Conservation (phyloP, 257 asterid genomes). For the Lithospermum erythrorhizon region DNA sequence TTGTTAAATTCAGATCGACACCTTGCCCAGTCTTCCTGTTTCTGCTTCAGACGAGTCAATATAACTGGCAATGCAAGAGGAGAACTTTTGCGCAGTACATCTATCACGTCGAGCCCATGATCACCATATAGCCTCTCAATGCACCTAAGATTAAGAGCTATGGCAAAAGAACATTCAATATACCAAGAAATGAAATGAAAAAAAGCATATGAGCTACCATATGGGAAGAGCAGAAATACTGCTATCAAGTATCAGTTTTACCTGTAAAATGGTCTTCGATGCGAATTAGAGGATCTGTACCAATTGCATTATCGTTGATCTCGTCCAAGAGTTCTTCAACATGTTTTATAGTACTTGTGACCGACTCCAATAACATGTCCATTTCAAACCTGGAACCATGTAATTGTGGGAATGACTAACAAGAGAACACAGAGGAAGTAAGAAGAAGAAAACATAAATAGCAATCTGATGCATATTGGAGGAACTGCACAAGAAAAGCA, state of each 20-base stretch:
- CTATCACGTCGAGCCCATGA: conserved; percentile 96
- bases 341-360: conserved; percentile 53
- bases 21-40: conserved; percentile 92
- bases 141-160: conserved; percentile 85
- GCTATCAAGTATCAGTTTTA: conserved; percentile 9
- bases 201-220: neutral
- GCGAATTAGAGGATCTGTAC: conserved; percentile 23
- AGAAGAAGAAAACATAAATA: too few species aligned
- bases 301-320: conserved; percentile 37
- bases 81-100: conserved; percentile 73
- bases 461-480: too few species aligned
- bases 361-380: conserved; percentile 91
- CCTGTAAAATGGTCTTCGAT: conserved; percentile 79
- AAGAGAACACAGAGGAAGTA: neutral
- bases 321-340: conserved; percentile 77
- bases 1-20: conserved; percentile 88
- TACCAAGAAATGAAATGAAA: conserved; percentile 2
- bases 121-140: conserved; percentile 96
- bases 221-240: neutral
- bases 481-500: neutral
- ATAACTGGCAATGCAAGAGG: conserved; percentile 80
- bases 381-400: conserved; percentile 75
- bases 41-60: conserved; percentile 86
- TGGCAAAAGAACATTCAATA: conserved; percentile 6
- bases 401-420: neutral